Conservation (phyloP, 306 rosid genomes). For the Castanea mollissima region DNA sequence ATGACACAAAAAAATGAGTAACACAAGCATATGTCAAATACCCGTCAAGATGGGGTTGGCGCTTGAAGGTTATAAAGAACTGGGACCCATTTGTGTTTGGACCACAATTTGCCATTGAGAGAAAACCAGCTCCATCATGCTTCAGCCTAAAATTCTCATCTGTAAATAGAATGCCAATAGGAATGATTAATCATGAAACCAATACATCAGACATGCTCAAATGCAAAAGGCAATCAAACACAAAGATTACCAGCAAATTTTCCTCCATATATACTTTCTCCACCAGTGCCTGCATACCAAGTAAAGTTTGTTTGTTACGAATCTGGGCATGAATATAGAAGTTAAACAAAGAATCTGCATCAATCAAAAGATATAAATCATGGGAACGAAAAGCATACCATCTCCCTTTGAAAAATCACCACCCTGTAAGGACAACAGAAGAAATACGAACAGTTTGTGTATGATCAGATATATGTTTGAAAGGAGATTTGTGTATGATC, state of each 20-base stretch:
- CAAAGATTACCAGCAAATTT: conserved; percentile 76
- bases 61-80: conserved; percentile 86
- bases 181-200: conserved; percentile 14
- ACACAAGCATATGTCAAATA: conserved; percentile 32
- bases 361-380: conserved; percentile 23
- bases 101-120: conserved; percentile 97
- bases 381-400: conserved; percentile 56
- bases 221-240: conserved; percentile 11
- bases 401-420: conserved; percentile 93
- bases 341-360: conserved; percentile 25
- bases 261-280: conserved; percentile 97
- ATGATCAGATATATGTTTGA: conserved; percentile 13
- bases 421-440: conserved; percentile 58
- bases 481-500: conserved; percentile 2
- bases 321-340: conserved; percentile 30
- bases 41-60: conserved; percentile 93
- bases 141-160: conserved; percentile 80
- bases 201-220: conserved; percentile 13
- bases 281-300: conserved; percentile 86
- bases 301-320: conserved; percentile 38
- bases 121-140: conserved; percentile 87
- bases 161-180: conserved; percentile 37
- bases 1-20: conserved; percentile 10
- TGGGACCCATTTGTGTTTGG: conserved; percentile 97
- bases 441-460: conserved; percentile 3